These are phyloP conservation scores for Termitomyces sp. DNA, from an alignment of 768 basidiomycete genomes.

Conservation along the genomic window DNA sequence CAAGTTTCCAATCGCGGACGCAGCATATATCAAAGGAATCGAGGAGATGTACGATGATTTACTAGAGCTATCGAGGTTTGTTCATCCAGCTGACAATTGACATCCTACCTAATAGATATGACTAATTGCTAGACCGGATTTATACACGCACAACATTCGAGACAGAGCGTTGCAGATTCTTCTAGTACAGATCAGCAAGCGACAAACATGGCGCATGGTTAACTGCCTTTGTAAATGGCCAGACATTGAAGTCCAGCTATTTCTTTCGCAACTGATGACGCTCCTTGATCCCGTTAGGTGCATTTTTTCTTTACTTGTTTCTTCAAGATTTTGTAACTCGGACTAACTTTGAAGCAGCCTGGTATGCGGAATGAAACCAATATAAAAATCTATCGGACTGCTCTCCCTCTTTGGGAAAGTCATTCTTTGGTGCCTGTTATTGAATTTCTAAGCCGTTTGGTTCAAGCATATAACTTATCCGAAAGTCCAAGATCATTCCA, in stretches of 20 bases:
- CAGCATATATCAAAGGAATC: constrained; percentile 10
- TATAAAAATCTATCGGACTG: background rate
- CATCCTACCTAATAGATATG: too few species aligned
- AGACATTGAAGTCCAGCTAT: constrained; percentile 7
- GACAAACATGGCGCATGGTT: constrained; percentile 2
- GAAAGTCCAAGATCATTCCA: background rate
- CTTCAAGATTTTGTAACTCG: background rate
- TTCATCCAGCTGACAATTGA: too few species aligned
- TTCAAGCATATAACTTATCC: background rate
- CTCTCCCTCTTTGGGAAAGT: constrained; percentile 8
- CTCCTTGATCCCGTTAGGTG: constrained; percentile 8
- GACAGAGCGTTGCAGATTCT: constrained; percentile 6
- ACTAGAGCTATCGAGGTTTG: constrained; percentile 24
- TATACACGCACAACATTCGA: constrained; percentile 5
- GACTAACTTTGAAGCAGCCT: background rate
- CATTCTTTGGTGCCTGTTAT: constrained; percentile 6
- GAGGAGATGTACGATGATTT: constrained; percentile 22
- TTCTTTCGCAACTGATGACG: constrained; percentile 2
- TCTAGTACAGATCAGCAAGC: constrained; percentile 6
- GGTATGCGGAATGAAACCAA: background rate
- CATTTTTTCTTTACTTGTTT: background rate
- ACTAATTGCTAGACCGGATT: background rate
- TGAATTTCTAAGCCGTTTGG: constrained; percentile 1
- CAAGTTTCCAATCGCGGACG: constrained; percentile 2
- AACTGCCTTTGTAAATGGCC: constrained; percentile 7